Percentiles rank a stretch among this genome's conserved stretches.
These are phyloP conservation scores for Gymnopus androsaceus DNA, from an alignment of 1,284 basidiomycete species.

Conservation along the genomic window DNA sequence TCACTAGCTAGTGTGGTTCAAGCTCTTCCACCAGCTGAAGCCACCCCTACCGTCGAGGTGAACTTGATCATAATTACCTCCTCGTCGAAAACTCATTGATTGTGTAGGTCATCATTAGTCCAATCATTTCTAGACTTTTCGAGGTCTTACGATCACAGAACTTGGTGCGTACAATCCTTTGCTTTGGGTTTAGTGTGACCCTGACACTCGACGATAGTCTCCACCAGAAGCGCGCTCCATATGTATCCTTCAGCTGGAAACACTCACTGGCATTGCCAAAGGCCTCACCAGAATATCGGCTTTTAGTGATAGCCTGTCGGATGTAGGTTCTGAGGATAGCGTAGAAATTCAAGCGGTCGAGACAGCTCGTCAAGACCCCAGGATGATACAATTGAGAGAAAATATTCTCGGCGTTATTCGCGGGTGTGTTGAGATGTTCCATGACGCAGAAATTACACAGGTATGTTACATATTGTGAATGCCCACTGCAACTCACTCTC, in stretches of 20 bases:
- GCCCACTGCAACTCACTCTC: not conserved
- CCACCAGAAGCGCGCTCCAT: constrained; percentile 66
- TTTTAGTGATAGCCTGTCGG: constrained; percentile 58
- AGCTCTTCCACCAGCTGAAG: constrained; percentile 75
- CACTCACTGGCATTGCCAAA: constrained; percentile 79
- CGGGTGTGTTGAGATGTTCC: constrained; percentile 70
- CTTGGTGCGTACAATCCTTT: constrained; percentile 40
- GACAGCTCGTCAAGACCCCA: constrained; percentile 62
- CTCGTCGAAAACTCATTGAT: not conserved
- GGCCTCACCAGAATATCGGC: constrained; percentile 73
- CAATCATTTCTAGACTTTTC: constrained; percentile 71
- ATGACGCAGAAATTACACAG: constrained; percentile 76
- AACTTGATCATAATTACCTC: constrained; percentile 18
- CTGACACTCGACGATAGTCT: constrained; percentile 42
- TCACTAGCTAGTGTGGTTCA: constrained; percentile 90
- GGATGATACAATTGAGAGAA: constrained; percentile 65
- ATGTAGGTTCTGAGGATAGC: constrained; percentile 53
- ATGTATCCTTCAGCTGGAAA: constrained; percentile 72
- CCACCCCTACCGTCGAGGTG: constrained; percentile 78
- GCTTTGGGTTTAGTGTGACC: constrained; percentile 6
- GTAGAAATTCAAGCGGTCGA: constrained; percentile 56
- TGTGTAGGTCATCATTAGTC: constrained; percentile 70
- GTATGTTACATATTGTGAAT: constrained; percentile 44
- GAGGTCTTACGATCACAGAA: constrained; percentile 57
- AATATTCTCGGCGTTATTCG: constrained; percentile 62